These are phyloP conservation scores for Phytophthora agathidicida DNA, from an alignment of 352 stramenopile species.

Conservation along the genomic window DNA sequence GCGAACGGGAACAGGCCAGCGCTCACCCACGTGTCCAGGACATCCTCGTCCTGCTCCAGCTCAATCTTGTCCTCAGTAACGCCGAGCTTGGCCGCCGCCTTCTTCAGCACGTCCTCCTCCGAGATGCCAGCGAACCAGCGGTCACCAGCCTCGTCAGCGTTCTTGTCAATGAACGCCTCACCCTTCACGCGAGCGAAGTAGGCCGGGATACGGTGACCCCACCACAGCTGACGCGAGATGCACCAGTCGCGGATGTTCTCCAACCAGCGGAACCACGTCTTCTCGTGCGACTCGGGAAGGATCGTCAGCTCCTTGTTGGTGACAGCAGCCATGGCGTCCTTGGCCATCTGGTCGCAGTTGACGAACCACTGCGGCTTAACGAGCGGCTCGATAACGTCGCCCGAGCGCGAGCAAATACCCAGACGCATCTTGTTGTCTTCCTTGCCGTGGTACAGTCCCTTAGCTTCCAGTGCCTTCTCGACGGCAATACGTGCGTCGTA, in stretches of 20 bases:
- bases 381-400: slow-evolving; percentile 99
- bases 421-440: slow-evolving; percentile 98
- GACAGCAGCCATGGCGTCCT: slow-evolving; percentile 83
- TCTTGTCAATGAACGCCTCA: slow-evolving; percentile 75
- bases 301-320: slow-evolving; percentile 86
- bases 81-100: slow-evolving; percentile 79
- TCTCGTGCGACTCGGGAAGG: slow-evolving; percentile 90
- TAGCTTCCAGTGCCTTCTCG: slow-evolving; percentile 93
- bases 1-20: slow-evolving; percentile 96
- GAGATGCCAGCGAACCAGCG: slow-evolving; percentile 83
- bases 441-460: slow-evolving; percentile 97
- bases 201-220: slow-evolving; percentile 99
- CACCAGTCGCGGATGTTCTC: slow-evolving; percentile 99
- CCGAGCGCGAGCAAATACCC: slow-evolving; percentile 97
- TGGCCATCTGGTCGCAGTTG: slow-evolving; percentile 88
- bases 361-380: slow-evolving; percentile 99
- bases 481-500: slow-evolving; percentile 90
- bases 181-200: slow-evolving; percentile 95
- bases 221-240: slow-evolving; percentile 99
- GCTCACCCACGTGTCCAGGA: slow-evolving; percentile 99
- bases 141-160: slow-evolving; percentile 56
- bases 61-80: slow-evolving; percentile 67
- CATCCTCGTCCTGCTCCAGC: slow-evolving; percentile 98
- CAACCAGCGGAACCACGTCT: slow-evolving; percentile 98
- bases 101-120: slow-evolving; percentile 89